Evolutionary conservation across 257 asterid species (phyloP).

Genomic region (Thymus quinquecostatus): DNA sequence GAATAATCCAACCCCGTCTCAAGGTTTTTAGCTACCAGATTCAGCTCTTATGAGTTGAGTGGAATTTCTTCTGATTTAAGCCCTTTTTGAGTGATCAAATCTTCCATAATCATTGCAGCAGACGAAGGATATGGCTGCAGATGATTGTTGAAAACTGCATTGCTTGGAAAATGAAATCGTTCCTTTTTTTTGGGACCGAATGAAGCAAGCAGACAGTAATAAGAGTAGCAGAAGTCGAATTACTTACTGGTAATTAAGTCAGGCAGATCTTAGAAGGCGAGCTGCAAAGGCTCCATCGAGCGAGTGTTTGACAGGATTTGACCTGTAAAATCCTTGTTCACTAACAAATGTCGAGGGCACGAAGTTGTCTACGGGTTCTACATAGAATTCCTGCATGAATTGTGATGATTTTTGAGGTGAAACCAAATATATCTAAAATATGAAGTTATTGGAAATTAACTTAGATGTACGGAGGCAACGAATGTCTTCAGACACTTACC

Average conservation of each 20-base stretch:
- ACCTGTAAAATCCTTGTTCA: slow-evolving; percentile 60
- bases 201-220: background rate
- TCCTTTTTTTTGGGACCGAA: background rate
- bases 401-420: background rate
- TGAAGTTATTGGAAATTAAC: background rate
- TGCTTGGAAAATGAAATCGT: background rate
- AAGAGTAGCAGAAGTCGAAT: background rate
- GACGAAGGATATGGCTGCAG: no score
- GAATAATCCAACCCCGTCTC: no score
- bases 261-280: slow-evolving; percentile 63
- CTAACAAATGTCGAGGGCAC: slow-evolving; percentile 62
- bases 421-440: background rate
- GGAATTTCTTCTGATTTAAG: background rate
- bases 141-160: slow-evolving; percentile 2
- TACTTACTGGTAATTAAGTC: slow-evolving; percentile 25
- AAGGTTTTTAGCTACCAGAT: background rate
- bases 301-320: slow-evolving; percentile 78
- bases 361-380: slow-evolving; percentile 64
- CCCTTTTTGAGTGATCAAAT: background rate
- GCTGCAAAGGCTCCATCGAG: slow-evolving; percentile 98
- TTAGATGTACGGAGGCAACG: background rate
- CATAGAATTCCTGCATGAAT: slow-evolving; percentile 61
- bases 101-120: background rate
- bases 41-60: background rate
- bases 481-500: slow-evolving; percentile 39